Evolutionary conservation across 768 basidiomycete genomes (phyloP).

Genomic region (Pleurotus sapidus): DNA sequence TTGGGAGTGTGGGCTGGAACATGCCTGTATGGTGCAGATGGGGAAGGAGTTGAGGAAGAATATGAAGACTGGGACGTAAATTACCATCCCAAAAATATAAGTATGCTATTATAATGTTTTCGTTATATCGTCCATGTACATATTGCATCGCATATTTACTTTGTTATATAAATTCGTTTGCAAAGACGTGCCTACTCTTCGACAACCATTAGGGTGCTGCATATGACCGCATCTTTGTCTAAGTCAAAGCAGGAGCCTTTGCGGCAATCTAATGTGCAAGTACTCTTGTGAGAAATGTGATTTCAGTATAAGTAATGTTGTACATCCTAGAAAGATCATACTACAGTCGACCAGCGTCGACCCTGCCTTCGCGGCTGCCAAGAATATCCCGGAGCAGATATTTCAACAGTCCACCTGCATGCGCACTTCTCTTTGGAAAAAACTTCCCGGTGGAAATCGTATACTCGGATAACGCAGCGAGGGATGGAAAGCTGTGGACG

Average conservation of each 20-base stretch:
- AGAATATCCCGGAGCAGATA: constrained; percentile 27
- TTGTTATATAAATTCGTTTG: too few species aligned
- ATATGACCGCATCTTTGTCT: not conserved
- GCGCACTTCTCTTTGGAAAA: constrained; percentile 27
- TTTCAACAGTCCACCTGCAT: constrained; percentile 28
- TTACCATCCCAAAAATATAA: too few species aligned
- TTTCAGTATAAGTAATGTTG: too few species aligned
- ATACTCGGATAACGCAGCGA: constrained; percentile 27
- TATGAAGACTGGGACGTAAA: not conserved
- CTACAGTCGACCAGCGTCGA: too few species aligned
- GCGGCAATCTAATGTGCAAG: not conserved
- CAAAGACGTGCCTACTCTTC: not conserved
- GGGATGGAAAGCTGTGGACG: constrained; percentile 19
- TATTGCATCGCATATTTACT: too few species aligned
- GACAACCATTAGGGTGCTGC: not conserved
- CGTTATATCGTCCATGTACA: too few species aligned
- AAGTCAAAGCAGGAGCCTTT: not conserved
- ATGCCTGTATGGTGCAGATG: constrained; percentile 17
- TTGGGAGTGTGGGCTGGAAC: constrained; percentile 47
- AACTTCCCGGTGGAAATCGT: constrained; percentile 20
- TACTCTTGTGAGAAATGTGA: not conserved
- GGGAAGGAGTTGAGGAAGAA: constrained; percentile 2
- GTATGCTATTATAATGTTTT: too few species aligned
- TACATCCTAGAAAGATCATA: too few species aligned
- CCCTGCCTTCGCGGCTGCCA: too few species aligned